Conservation (phyloP, 805 yeast genomes). For the Wickerhamiella dianesei region DNA sequence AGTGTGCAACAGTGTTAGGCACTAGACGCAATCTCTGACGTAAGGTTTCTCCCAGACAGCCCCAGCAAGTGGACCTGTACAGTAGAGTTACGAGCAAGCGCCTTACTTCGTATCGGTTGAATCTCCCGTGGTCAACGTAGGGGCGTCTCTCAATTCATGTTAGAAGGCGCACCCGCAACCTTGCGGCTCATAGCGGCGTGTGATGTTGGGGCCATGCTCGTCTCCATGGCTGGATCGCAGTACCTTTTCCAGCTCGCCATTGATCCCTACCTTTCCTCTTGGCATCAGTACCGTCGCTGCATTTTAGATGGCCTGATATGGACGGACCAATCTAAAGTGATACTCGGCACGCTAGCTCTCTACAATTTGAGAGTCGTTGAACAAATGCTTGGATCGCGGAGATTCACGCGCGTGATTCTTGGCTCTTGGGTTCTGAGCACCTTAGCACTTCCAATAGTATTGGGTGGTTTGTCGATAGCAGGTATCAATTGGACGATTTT, state of each 20-base stretch:
- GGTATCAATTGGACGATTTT: not conserved
- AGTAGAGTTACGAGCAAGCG: too few relatives aligned
- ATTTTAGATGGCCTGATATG: not conserved
- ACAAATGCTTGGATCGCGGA: not conserved
- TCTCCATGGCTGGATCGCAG: not conserved
- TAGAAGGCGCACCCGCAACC: not conserved
- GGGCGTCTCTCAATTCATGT: not conserved
- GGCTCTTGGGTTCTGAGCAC: not conserved
- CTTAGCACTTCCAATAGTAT: not conserved
- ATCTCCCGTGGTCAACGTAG: too few relatives aligned
- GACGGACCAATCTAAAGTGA: not conserved
- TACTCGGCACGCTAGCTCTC: not conserved
- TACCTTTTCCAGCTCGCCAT: not conserved
- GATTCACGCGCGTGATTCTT: not conserved
- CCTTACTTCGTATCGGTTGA: too few relatives aligned
- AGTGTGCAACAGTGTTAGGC: too few relatives aligned
- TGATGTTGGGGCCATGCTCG: not conserved
- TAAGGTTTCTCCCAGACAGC: too few relatives aligned
- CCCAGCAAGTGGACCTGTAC: too few relatives aligned
- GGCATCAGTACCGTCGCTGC: not conserved
- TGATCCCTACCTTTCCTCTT: not conserved
- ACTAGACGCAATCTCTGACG: too few relatives aligned
- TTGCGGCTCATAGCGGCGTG: not conserved
- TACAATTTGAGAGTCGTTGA: conserved; percentile 1
- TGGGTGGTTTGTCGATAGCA: not conserved